phyloP scores from a whole-genome alignment of 1,139 yeast genomes.

The Debaryomycetaceae sp. region DNA sequence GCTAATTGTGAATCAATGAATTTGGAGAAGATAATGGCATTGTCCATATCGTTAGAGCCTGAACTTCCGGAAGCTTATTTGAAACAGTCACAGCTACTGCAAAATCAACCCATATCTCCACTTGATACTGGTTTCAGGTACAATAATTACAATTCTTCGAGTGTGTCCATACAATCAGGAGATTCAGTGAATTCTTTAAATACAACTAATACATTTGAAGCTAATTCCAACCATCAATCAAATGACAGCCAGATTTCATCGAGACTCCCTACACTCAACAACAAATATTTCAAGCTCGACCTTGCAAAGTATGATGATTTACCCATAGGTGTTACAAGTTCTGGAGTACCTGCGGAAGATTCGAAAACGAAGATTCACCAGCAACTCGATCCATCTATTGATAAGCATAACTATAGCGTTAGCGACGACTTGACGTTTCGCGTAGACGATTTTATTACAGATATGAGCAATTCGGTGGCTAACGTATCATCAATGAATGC shows the following conservation, averaged over 20 bases:
- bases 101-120: slow-evolving; percentile 9
- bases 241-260: slow-evolving; percentile 6
- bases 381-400: slow-evolving; percentile 16
- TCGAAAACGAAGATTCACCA: slow-evolving; percentile 10
- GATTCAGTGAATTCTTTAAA: slow-evolving; percentile 18
- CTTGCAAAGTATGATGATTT: slow-evolving; percentile 36
- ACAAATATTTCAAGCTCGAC: slow-evolving; percentile 34
- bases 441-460: slow-evolving; percentile 37
- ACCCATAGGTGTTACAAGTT: slow-evolving; percentile 10
- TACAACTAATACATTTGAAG: background rate
- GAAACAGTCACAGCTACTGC: slow-evolving; percentile 9
- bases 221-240: background rate
- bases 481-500: slow-evolving; percentile 20
- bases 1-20: slow-evolving; percentile 38
- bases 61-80: slow-evolving; percentile 41
- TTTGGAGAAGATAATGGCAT: slow-evolving; percentile 37
- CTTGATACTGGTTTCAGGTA: slow-evolving; percentile 10
- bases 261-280: slow-evolving; percentile 38
- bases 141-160: slow-evolving; percentile 16
- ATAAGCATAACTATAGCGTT: slow-evolving; percentile 28
- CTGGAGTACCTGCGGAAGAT: slow-evolving; percentile 8
- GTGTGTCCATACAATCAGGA: slow-evolving; percentile 26
- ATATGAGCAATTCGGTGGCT: slow-evolving; percentile 19
- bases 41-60: slow-evolving; percentile 38
- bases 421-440: slow-evolving; percentile 37